phyloP scores from a whole-genome alignment of 2,329 filamentous ascomycete species.

The Didymellaceae sp. region DNA sequence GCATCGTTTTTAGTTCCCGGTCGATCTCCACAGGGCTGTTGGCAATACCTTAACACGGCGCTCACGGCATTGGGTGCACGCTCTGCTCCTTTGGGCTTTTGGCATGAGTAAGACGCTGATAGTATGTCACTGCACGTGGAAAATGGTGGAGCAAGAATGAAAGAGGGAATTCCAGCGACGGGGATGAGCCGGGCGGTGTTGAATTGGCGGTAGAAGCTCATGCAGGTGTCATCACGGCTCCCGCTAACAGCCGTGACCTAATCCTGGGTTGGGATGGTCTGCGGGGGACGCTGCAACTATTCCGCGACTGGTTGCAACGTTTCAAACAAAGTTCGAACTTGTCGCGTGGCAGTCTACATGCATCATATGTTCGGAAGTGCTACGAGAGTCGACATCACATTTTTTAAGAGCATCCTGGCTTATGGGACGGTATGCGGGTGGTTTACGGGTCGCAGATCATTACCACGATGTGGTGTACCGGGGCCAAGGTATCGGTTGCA shows the following conservation, averaged over 20 bases:
- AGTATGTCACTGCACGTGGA: constrained; percentile 16
- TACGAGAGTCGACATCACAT: neutral
- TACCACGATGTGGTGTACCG: constrained; percentile 5
- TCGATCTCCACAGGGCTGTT: constrained; percentile 13
- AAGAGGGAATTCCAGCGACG: constrained; percentile 25
- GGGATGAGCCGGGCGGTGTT: constrained; percentile 12
- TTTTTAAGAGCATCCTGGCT: neutral
- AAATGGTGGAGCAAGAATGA: constrained; percentile 16
- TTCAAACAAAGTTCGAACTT: constrained; percentile 5
- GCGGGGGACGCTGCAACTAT: neutral
- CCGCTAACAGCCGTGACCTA: constrained; percentile 17
- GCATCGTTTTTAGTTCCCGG: constrained; percentile 15
- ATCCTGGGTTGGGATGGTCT: constrained; percentile 11
- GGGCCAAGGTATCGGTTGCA: constrained; percentile 12
- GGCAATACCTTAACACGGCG: constrained; percentile 44
- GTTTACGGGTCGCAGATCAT: constrained; percentile 6
- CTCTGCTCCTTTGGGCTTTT: constrained; percentile 42
- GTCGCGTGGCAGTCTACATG: neutral
- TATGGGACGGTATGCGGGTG: neutral
- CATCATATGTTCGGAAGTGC: neutral
- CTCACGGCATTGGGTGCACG: constrained; percentile 43
- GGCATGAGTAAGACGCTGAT: constrained; percentile 22
- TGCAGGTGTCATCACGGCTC: constrained; percentile 19
- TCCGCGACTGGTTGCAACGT: constrained; percentile 5
- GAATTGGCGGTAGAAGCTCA: constrained; percentile 12